phyloP scores from a whole-genome alignment of 495 filamentous ascomycete species.

The Extremus antarcticus region DNA sequence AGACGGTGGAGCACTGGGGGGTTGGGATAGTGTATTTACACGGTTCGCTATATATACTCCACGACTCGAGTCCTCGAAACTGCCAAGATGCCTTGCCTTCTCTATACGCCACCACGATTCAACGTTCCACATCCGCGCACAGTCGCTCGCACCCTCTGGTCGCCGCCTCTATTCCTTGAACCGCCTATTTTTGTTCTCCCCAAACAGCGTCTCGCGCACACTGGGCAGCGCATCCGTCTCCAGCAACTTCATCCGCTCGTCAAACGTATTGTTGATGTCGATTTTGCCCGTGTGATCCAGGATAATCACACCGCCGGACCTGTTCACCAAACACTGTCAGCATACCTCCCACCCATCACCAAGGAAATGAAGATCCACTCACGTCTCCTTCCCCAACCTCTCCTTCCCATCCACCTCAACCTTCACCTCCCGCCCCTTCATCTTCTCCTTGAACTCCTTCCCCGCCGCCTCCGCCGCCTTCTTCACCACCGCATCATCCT shows the following conservation, averaged over 20 bases:
- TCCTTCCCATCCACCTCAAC: slow-evolving; percentile 70
- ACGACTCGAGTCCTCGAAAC: no score
- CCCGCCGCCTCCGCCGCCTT: slow-evolving; percentile 64
- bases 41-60: no score
- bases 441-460: slow-evolving; percentile 68
- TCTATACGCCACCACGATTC: no score
- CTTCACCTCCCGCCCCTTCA: slow-evolving; percentile 46
- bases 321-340: slow-evolving; percentile 28
- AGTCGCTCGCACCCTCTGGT: no score
- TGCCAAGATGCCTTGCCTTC: no score
- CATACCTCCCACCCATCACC: background rate
- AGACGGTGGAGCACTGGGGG: background rate
- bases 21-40: no score
- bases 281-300: slow-evolving; percentile 83
- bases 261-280: slow-evolving; percentile 96
- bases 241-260: slow-evolving; percentile 76
- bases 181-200: slow-evolving; percentile 81
- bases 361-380: background rate
- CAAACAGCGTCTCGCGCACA: slow-evolving; percentile 76
- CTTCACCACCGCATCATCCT: slow-evolving; percentile 60
- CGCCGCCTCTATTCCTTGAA: slow-evolving; percentile 97
- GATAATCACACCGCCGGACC: slow-evolving; percentile 73
- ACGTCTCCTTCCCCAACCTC: slow-evolving; percentile 73
- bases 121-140: no score
- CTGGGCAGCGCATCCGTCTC: slow-evolving; percentile 74